Percentiles rank a stretch among this genome's conserved stretches.
phyloP scores from a whole-genome alignment of 495 filamentous ascomycete genomes.

The Choiromyces venosus region DNA sequence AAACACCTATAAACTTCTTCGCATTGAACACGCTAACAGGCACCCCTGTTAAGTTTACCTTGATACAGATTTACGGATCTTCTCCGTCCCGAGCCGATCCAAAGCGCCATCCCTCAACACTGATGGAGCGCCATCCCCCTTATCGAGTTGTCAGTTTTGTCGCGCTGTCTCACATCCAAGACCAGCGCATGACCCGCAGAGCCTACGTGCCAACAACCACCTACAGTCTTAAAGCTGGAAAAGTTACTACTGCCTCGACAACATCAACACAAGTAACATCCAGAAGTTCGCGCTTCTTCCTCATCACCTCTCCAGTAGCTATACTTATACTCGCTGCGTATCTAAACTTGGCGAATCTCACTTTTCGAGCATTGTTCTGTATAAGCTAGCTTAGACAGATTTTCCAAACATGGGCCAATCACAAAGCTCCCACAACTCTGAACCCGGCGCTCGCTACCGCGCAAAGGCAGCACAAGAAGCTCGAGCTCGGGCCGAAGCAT shows the following conservation, averaged over 20 bases:
- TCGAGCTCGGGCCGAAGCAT: constrained; percentile 8
- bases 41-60: neutral
- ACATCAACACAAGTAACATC: neutral
- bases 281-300: neutral
- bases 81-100: neutral
- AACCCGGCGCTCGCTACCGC: constrained; percentile 12
- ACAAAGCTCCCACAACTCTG: constrained; percentile 9
- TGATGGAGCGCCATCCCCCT: neutral
- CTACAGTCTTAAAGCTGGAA: neutral
- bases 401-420: constrained; percentile 19
- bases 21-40: neutral
- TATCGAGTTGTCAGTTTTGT: neutral
- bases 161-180: neutral
- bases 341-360: neutral
- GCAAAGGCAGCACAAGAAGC: constrained; percentile 13
- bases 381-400: neutral
- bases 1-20: neutral
- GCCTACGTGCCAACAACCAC: neutral
- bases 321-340: too few species aligned
- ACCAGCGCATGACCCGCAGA: neutral
- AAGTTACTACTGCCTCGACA: neutral
- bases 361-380: neutral
- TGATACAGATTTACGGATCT: neutral
- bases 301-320: too few species aligned
- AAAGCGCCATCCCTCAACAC: neutral